Conservation (phyloP, 805 yeast genomes). For the Suhomyces kilbournensis region DNA sequence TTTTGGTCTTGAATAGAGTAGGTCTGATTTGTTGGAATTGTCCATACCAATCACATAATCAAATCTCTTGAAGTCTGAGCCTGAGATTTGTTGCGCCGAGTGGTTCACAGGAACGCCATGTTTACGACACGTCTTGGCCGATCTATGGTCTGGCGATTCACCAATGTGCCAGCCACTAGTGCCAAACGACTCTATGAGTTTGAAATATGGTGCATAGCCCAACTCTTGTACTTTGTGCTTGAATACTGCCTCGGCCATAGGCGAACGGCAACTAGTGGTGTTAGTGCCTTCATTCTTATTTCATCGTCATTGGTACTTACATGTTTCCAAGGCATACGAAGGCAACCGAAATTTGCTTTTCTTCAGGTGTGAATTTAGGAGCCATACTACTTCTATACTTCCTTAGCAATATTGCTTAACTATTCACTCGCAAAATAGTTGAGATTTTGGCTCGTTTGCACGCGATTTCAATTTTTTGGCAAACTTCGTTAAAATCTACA, state of each 20-base stretch:
- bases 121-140: slow-evolving; percentile 61
- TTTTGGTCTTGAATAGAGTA: slow-evolving; percentile 53
- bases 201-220: slow-evolving; percentile 45
- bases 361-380: slow-evolving; percentile 14
- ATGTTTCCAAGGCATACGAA: slow-evolving; percentile 91
- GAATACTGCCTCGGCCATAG: slow-evolving; percentile 97
- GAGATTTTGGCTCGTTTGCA: not conserved
- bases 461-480: not conserved
- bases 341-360: slow-evolving; percentile 57
- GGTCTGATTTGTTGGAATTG: slow-evolving; percentile 51
- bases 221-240: slow-evolving; percentile 54
- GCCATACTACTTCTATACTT: slow-evolving; percentile 8
- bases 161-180: slow-evolving; percentile 85
- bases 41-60: slow-evolving; percentile 76
- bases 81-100: slow-evolving; percentile 63
- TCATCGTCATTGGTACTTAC: slow-evolving; percentile 37
- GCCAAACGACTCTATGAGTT: slow-evolving; percentile 79
- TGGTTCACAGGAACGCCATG: slow-evolving; percentile 78
- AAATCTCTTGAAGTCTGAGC: slow-evolving; percentile 51
- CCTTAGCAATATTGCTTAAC: not conserved
- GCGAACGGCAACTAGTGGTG: slow-evolving; percentile 73
- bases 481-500: not conserved
- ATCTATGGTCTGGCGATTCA: slow-evolving; percentile 74
- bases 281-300: not conserved
- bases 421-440: not conserved